phyloP scores from a whole-genome alignment of 768 basidiomycete species.

The Mycena rosella region DNA sequence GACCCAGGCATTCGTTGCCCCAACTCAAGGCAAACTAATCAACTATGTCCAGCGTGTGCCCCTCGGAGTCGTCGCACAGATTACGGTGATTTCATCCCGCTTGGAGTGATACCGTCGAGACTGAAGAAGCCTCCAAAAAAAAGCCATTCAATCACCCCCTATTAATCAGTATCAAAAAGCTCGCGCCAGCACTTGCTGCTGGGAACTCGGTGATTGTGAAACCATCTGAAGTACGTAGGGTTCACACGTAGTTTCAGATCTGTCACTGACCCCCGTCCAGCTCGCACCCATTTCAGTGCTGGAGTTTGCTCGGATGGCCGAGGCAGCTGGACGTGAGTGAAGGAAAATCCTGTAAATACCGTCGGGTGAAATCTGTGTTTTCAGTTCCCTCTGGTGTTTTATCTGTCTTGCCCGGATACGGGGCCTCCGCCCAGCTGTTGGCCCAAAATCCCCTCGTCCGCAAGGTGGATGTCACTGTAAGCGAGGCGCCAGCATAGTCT shows the following conservation, averaged over 20 bases:
- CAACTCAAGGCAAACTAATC: slow-evolving; percentile 82
- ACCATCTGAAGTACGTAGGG: slow-evolving; percentile 73
- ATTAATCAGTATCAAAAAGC: slow-evolving; percentile 91
- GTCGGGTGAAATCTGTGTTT: slow-evolving; percentile 1
- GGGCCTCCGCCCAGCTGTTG: slow-evolving; percentile 74
- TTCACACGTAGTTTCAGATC: neutral
- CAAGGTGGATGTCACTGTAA: slow-evolving; percentile 89
- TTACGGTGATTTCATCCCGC: slow-evolving; percentile 67
- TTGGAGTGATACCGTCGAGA: neutral
- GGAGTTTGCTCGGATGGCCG: slow-evolving; percentile 77
- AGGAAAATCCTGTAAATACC: neutral
- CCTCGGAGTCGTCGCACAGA: slow-evolving; percentile 90
- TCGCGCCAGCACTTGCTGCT: slow-evolving; percentile 86
- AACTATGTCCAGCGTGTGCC: slow-evolving; percentile 87
- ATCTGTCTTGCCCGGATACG: slow-evolving; percentile 80
- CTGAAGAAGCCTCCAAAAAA: neutral
- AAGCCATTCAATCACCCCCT: slow-evolving; percentile 94
- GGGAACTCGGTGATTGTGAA: slow-evolving; percentile 89
- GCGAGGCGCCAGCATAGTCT: slow-evolving; percentile 32
- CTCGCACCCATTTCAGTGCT: slow-evolving; percentile 85
- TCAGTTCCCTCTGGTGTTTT: slow-evolving; percentile 84
- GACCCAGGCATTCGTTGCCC: slow-evolving; percentile 75
- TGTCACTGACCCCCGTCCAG: slow-evolving; percentile 47
- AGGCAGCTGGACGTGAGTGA: slow-evolving; percentile 73
- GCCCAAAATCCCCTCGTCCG: slow-evolving; percentile 74